Evolutionary conservation across 148 eudicot species (phyloP), one percentile per base, ranked within the genome.

Genomic region (Selenicereus undatus): DNA sequence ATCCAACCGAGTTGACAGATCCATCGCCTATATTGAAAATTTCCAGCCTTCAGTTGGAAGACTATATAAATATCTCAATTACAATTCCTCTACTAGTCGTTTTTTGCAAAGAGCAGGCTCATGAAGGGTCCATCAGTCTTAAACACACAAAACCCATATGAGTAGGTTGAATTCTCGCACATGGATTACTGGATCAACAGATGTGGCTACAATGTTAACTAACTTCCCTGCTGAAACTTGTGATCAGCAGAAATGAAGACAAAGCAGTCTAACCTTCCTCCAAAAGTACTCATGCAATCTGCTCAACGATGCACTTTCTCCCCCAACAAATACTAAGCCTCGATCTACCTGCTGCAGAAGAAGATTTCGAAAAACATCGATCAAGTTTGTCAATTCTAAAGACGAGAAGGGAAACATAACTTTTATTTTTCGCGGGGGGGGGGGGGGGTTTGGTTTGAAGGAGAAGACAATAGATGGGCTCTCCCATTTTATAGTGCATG

Each of bases 281-380:
- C 98, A 95, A 82, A 95, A 89, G 82, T 95, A 95, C 78, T 95
- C 97, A 56, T 90, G 81, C 39, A 95, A 88, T 90, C 97, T 90
- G 81, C 91, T 78, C 80, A 95, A 51, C 75, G 97, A 89, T 14
- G 94, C 97, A 76, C 90, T 92, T 90, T 95, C 98, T 78, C 98
- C 98, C 2, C 98, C 98, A 27, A 85, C 78, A 82, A 93, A 93
- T 35, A 83, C 82, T 85, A 91, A 87, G 58, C 97, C 98, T 85
- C 79, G 91, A 71, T 80, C 84, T 12, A 87, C 92, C 98, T 95
- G 85, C 71, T 78, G 71, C 10, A 64, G 76, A 54, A 73, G 81
- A 76, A 50, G 29, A 73, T 21, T 8, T 72, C 58, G 3, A 52
- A 76, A 2, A 60, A 21, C 43, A 39, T 72, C 45, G 0, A n/a